Evolutionary conservation across 169 alveolate genomes (phyloP).

Genomic region (Eimeria nieschulzi): DNA sequence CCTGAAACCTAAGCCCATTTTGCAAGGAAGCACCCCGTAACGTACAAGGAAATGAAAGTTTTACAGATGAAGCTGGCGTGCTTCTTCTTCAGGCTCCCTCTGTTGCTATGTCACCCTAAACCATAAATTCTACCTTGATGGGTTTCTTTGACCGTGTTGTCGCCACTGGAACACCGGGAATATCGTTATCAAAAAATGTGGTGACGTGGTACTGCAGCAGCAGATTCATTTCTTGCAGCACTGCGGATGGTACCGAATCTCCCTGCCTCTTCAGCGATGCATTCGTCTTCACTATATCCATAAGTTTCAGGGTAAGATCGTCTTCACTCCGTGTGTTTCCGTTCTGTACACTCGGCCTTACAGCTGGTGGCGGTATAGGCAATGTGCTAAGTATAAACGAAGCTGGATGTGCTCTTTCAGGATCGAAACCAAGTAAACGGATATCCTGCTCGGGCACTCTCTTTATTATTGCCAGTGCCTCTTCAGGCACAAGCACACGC

Average conservation of each 20-base stretch:
- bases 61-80: not conserved
- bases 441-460: conserved; percentile 90
- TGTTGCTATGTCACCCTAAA: not conserved
- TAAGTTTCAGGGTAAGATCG: conserved; percentile 96
- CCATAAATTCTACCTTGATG: conserved; percentile 84
- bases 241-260: conserved; percentile 91
- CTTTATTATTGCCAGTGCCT: conserved; percentile 89
- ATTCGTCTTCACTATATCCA: conserved; percentile 96
- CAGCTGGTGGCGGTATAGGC: conserved; percentile 99
- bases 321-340: conserved; percentile 97
- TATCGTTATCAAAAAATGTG: conserved; percentile 97
- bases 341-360: conserved; percentile 97
- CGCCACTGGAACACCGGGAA: conserved; percentile 96
- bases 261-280: conserved; percentile 89
- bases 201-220: conserved; percentile 96
- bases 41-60: not conserved
- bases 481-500: conserved; percentile 86
- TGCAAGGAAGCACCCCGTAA: no score
- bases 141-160: conserved; percentile 97
- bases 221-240: conserved; percentile 92
- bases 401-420: conserved; percentile 94
- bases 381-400: conserved; percentile 95
- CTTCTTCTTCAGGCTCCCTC: not conserved
- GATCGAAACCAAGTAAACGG: conserved; percentile 94
- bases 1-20: no score